phyloP scores from a whole-genome alignment of 495 filamentous ascomycete genomes.

The Penicillium cinerascens region DNA sequence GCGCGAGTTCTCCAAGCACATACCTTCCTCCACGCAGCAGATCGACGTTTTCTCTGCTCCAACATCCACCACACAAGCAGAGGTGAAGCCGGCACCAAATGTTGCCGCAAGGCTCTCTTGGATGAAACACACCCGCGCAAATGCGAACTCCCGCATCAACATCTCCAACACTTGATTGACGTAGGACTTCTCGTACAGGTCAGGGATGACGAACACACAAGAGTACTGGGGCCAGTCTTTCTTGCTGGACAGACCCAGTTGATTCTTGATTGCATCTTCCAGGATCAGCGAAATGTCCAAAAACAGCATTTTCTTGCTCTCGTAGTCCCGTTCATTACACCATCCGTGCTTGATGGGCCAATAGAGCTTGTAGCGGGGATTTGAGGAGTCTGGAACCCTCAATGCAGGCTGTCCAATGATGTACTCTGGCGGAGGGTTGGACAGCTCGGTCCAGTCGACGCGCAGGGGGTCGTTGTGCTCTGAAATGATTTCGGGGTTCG shows the following conservation, averaged over 20 bases:
- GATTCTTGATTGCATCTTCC: conserved; percentile 77
- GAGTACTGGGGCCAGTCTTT: conserved; percentile 86
- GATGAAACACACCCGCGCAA: conserved; percentile 84
- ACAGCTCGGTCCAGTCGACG: conserved; percentile 94
- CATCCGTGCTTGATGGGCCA: conserved; percentile 87
- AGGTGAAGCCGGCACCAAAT: conserved; percentile 92
- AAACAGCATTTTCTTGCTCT: conserved; percentile 67
- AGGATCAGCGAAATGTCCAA: conserved; percentile 83
- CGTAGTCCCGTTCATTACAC: conserved; percentile 88
- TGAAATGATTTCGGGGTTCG: conserved; percentile 75
- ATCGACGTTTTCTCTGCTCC: conserved; percentile 98
- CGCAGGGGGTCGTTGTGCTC: conserved; percentile 92
- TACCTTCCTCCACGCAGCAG: conserved; percentile 94
- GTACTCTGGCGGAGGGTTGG: conserved; percentile 60
- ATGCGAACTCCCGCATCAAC: conserved; percentile 81
- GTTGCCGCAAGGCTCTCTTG: conserved; percentile 93
- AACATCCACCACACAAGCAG: conserved; percentile 91
- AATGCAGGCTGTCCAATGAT: conserved; percentile 79
- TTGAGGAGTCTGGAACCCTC: conserved; percentile 85
- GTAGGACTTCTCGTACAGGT: conserved; percentile 92
- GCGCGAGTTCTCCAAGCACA: conserved; percentile 87
- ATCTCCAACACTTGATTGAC: conserved; percentile 80
- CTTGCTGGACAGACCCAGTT: conserved; percentile 72
- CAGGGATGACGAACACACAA: conserved; percentile 91
- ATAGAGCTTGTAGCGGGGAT: conserved; percentile 82